These are phyloP conservation scores for Chaetomidium leptoderma DNA, from an alignment of 495 filamentous ascomycete genomes.

Conservation along the genomic window DNA sequence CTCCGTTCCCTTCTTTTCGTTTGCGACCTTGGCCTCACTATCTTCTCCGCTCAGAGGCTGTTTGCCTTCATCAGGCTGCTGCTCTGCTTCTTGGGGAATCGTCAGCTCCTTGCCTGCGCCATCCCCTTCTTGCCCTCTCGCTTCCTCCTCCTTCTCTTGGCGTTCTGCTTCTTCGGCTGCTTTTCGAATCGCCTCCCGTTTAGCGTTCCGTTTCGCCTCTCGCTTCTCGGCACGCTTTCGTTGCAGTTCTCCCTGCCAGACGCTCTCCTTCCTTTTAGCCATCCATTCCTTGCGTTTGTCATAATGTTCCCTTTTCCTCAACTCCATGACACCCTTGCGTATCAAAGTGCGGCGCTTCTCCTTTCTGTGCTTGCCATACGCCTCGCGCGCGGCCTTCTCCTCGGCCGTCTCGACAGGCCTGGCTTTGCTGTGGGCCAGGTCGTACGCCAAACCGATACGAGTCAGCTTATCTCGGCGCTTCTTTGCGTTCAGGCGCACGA, in stretches of 20 bases:
- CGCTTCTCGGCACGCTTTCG: slow-evolving; percentile 30
- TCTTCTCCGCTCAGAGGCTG: background rate
- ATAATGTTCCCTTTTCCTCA: slow-evolving; percentile 23
- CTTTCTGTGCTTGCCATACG: slow-evolving; percentile 36
- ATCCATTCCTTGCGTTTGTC: slow-evolving; percentile 7
- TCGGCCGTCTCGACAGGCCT: slow-evolving; percentile 60
- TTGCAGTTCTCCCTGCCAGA: slow-evolving; percentile 28
- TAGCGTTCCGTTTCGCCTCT: slow-evolving; percentile 27
- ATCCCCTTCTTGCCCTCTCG: no score
- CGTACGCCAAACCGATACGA: slow-evolving; percentile 75
- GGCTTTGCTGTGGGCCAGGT: slow-evolving; percentile 78
- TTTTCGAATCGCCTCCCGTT: no score
- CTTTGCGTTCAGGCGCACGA: slow-evolving; percentile 59
- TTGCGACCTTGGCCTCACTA: background rate
- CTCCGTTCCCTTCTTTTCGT: background rate
- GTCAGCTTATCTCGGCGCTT: slow-evolving; percentile 73
- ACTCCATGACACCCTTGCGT: slow-evolving; percentile 27
- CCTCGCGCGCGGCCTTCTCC: slow-evolving; percentile 52
- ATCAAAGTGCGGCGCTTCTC: slow-evolving; percentile 50
- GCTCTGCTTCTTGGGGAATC: no score
- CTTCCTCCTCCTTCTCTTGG: background rate
- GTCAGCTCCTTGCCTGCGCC: no score
- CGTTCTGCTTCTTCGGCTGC: slow-evolving; percentile 21
- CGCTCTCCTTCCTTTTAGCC: slow-evolving; percentile 14
- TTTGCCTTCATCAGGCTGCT: no score